phyloP scores from a whole-genome alignment of 768 basidiomycete genomes.

The Chalciporus pseudorubinellus region DNA sequence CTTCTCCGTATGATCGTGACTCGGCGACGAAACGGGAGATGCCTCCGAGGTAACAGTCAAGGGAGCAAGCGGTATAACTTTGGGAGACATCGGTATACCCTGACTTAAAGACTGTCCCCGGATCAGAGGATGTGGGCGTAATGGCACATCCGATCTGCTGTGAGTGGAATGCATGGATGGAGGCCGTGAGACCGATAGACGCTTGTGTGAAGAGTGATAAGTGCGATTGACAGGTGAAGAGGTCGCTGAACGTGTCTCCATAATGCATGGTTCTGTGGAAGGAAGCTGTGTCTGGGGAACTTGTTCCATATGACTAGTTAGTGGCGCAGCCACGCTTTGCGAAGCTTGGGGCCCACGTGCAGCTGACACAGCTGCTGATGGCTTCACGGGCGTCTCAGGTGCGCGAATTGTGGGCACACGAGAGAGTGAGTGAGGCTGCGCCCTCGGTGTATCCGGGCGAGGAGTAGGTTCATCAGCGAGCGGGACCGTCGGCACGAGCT shows the following conservation, averaged over 20 bases:
- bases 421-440: constrained; percentile 31
- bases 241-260: constrained; percentile 37
- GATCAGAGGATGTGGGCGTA: constrained; percentile 76
- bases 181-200: constrained; percentile 50
- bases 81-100: constrained; percentile 31
- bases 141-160: constrained; percentile 33
- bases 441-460: constrained; percentile 32
- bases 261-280: constrained; percentile 19
- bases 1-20: constrained; percentile 20
- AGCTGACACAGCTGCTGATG: constrained; percentile 5
- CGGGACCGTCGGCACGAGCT: constrained; percentile 6
- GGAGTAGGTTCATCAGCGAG: constrained; percentile 17
- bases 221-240: constrained; percentile 39
- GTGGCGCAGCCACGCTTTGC: constrained; percentile 14
- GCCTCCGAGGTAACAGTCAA: constrained; percentile 57
- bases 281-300: constrained; percentile 14
- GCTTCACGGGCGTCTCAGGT: constrained; percentile 22
- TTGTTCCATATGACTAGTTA: constrained; percentile 11
- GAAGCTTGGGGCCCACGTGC: constrained; percentile 18
- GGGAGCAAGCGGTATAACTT: constrained; percentile 55
- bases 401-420: constrained; percentile 34
- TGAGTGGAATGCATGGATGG: constrained; percentile 61
- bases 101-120: constrained; percentile 67
- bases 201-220: constrained; percentile 37
- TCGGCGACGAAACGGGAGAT: constrained; percentile 43